Conservation (phyloP, 306 rosid genomes). For the Ziziphus jujuba region DNA sequence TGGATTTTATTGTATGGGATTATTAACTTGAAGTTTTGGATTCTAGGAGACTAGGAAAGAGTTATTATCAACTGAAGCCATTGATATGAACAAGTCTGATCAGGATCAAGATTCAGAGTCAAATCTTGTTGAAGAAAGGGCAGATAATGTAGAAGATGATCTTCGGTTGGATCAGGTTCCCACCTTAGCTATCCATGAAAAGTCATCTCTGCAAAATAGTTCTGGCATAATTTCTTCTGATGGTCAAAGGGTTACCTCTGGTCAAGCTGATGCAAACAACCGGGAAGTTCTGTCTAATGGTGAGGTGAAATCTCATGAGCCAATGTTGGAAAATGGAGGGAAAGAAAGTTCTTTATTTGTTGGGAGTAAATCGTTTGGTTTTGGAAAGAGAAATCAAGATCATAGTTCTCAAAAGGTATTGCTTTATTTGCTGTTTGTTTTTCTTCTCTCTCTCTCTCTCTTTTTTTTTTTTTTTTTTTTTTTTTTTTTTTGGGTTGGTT, state of each 20-base stretch:
- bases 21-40: constrained; percentile 33
- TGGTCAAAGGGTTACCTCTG: constrained; percentile 45
- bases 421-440: constrained; percentile 20
- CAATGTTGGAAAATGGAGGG: constrained; percentile 51
- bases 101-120: constrained; percentile 53
- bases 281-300: constrained; percentile 58
- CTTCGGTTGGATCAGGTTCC: constrained; percentile 66
- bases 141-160: constrained; percentile 47
- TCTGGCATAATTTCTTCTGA: constrained; percentile 44
- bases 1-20: background rate
- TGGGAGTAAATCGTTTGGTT: constrained; percentile 61
- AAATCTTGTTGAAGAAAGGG: constrained; percentile 41
- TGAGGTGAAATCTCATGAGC: constrained; percentile 56
- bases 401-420: constrained; percentile 64
- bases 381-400: constrained; percentile 70
- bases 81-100: constrained; percentile 44
- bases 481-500: background rate
- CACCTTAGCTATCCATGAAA: constrained; percentile 68
- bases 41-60: constrained; percentile 62
- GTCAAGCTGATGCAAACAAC: constrained; percentile 38
- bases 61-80: constrained; percentile 37
- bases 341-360: constrained; percentile 48
- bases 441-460: too few species aligned
- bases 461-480: too few species aligned
- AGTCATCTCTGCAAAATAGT: constrained; percentile 51